These are phyloP conservation scores for Sporodiniella umbellata DNA, from an alignment of 371 early-diverging fungal genomes.

Conservation along the genomic window DNA sequence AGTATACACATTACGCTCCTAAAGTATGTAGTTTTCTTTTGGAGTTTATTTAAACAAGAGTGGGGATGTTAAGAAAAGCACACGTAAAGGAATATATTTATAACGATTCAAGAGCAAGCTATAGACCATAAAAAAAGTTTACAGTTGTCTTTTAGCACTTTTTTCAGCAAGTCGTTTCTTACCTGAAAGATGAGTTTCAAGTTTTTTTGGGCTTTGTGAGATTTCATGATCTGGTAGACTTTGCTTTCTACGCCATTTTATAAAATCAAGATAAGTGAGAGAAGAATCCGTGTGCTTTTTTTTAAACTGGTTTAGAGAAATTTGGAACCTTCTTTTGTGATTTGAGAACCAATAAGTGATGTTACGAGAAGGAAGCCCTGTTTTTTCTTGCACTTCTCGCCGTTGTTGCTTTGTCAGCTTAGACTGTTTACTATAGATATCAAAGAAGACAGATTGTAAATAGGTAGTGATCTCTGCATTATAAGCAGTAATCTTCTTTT, in stretches of 20 bases:
- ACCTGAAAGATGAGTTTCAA: too few species aligned
- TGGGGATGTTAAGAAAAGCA: too few species aligned
- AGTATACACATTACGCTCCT: too few species aligned
- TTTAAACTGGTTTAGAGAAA: conserved; percentile 10
- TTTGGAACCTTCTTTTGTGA: conserved; percentile 31
- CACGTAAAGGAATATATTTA: too few species aligned
- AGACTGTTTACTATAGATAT: conserved; percentile 9
- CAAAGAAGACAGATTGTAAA: conserved; percentile 20
- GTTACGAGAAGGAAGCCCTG: conserved; percentile 34
- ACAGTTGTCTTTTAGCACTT: too few species aligned
- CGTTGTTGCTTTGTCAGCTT: conserved; percentile 34
- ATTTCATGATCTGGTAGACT: too few species aligned
- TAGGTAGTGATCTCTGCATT: conserved; percentile 13
- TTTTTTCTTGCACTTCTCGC: conserved; percentile 18
- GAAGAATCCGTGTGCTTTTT: conserved; percentile 3
- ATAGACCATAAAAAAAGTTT: too few species aligned
- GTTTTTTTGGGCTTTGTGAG: too few species aligned
- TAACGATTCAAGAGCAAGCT: too few species aligned
- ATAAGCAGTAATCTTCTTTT: conserved; percentile 11
- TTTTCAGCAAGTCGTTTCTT: too few species aligned
- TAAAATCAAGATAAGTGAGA: conserved; percentile 23
- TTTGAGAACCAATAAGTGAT: conserved; percentile 51
- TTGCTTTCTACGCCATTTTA: conserved; percentile 14
- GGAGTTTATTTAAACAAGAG: too few species aligned
- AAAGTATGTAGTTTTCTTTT: too few species aligned